Base-by-base conservation (phyloP, 176 grass and related monocot genomes). In the Leersia perrieri region DNA sequence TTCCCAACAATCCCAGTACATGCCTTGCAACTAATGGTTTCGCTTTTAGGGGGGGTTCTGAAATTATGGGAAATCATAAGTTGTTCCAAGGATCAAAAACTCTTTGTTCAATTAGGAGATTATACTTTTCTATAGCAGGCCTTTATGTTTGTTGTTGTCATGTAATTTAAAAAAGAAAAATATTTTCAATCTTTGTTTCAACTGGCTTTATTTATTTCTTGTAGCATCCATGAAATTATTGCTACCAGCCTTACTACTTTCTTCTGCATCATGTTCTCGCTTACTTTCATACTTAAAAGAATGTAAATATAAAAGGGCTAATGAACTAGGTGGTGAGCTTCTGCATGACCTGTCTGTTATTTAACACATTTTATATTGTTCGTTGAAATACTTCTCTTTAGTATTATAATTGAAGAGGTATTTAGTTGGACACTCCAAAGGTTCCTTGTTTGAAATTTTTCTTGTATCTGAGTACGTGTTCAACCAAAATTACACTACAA, bases 361-460 rank as follows among this genome's bases (percentile, higher is more conserved):
- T 82, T 72, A 30, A 28, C 53, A 72, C 25, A 28, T n/a, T 20
- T 45, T 45, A 60, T 72, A 45, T 34, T 20, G 18, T 2, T 72
- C 61, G 9, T 38, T 29, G 14, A 25, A 0, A 11, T 58, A 23
- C 4, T 51, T 20, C 53, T 57, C 22, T 23, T 23, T 23, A n/a
- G 22, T 25, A n/a, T 8, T 11, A 23, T 23, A 23, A 57, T 57
- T 61, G 1, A 71, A 70, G 30, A 16, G 51, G 5, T 30, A 71
- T 39, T 72, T 81, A 72, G 34, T 71, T 62, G 68, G 53, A 22
- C 27, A 71, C 47, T 81, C 25, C 51, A 13, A 39, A n/a, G 15
- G 66, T 70, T 58, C 33, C 25, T 60, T 80, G 14, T 60, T 64
- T 45, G 15, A 65, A 42, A 77, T 26, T 63, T 30, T 10, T 57